Evolutionary conservation across 176 grass and related monocot species (phyloP).

Genomic region (Oryza australiensis): DNA sequence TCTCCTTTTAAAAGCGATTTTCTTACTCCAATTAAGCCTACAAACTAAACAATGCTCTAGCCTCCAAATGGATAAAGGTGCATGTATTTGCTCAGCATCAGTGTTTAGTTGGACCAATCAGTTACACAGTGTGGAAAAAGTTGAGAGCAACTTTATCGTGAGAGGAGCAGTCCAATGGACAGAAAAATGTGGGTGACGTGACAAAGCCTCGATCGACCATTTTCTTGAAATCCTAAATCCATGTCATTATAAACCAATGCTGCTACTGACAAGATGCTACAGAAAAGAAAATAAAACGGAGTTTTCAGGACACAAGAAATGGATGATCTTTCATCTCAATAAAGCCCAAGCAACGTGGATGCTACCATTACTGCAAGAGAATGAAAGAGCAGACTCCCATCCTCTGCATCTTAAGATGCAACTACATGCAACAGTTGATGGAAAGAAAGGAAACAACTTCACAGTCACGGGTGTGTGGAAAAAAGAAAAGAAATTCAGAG

Average conservation of each 20-base stretch:
- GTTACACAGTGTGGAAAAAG: neutral
- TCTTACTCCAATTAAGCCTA: neutral
- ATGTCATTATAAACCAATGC: neutral
- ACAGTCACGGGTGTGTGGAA: neutral
- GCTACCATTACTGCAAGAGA: neutral
- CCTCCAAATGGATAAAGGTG: neutral
- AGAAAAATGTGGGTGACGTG: neutral
- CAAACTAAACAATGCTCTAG: neutral
- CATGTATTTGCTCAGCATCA: neutral
- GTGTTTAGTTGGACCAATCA: neutral
- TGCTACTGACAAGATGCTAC: neutral
- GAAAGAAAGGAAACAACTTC: neutral
- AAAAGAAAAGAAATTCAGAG: slow-evolving; percentile 5
- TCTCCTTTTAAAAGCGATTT: neutral
- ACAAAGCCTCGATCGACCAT: neutral
- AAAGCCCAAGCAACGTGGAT: too few relatives aligned
- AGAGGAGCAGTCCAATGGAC: neutral
- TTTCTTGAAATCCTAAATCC: neutral
- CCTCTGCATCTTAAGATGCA: neutral
- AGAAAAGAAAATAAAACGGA: neutral
- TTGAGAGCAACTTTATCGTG: neutral
- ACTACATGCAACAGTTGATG: neutral
- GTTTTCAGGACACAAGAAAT: slow-evolving; percentile 3
- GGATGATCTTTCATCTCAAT: neutral
- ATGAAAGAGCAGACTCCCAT: neutral